Evolutionary conservation across 176 grass and related monocot species (phyloP).

Genomic region (Aegilops sharonensis): DNA sequence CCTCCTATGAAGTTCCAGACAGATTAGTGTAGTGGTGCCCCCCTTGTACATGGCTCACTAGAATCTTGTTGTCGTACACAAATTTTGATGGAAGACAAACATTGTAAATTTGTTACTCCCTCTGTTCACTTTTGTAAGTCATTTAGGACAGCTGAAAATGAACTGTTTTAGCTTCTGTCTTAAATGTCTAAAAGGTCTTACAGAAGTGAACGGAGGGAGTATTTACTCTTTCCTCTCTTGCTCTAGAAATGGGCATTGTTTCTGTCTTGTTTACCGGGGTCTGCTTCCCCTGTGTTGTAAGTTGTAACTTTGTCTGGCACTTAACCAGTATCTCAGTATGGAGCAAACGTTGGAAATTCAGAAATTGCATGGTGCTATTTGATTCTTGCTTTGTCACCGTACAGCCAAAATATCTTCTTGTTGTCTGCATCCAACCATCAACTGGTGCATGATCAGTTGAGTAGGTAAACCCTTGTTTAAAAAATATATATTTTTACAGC

Average conservation of each 20-base stretch:
- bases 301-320: constrained; percentile 16
- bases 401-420: background rate
- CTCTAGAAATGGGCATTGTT: background rate
- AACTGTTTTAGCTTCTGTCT: too few species aligned
- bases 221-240: background rate
- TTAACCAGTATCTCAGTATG: background rate
- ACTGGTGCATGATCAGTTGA: background rate
- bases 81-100: constrained; percentile 27
- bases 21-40: background rate
- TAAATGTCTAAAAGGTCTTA: too few species aligned
- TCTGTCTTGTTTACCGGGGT: constrained; percentile 19
- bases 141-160: too few species aligned
- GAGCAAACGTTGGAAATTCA: background rate
- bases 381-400: background rate
- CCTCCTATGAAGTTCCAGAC: constrained; percentile 28
- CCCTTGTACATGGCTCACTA: constrained; percentile 34
- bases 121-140: too few species aligned
- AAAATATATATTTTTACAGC: background rate
- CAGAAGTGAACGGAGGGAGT: too few species aligned
- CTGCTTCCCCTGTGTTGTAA: constrained; percentile 11
- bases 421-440: background rate
- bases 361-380: background rate
- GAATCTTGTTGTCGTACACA: constrained; percentile 16
- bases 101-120: constrained; percentile 18
- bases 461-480: background rate